Conservation (phyloP, 176 grass and related monocot species). For the Melocanna baccifera region DNA sequence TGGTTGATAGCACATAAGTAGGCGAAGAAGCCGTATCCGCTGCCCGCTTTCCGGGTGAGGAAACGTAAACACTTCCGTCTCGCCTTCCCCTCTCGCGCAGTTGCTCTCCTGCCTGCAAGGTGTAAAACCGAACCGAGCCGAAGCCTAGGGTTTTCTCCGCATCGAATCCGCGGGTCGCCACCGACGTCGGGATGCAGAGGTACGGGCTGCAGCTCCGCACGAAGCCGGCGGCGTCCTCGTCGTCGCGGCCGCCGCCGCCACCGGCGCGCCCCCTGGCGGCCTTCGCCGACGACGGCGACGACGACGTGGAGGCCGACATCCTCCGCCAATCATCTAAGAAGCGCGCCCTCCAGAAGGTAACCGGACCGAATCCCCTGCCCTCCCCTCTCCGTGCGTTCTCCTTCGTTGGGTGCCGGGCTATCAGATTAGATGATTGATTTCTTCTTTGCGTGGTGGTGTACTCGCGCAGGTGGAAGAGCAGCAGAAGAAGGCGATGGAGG, state of each 20-base stretch:
- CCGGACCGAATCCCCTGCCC: neutral
- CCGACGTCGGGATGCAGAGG: constrained; percentile 55
- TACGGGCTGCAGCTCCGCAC: constrained; percentile 78
- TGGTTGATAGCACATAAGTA: too few relatives aligned
- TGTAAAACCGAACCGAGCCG: neutral
- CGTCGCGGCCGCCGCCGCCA: constrained; percentile 24
- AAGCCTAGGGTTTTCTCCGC: constrained; percentile 36
- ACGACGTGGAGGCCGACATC: constrained; percentile 85
- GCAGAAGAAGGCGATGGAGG: constrained; percentile 76
- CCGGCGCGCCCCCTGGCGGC: constrained; percentile 47
- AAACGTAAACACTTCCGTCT: neutral
- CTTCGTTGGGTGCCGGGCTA: neutral
- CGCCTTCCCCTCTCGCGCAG: neutral
- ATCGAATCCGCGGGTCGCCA: neutral
- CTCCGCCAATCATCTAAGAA: constrained; percentile 76
- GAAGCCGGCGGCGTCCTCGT: constrained; percentile 51
- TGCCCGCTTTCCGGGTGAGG: too few relatives aligned
- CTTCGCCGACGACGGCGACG: constrained; percentile 67
- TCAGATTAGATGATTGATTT: neutral
- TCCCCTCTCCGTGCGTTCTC: neutral
- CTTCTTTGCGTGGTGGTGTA: neutral
- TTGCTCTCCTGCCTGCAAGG: neutral
- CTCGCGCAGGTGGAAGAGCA: constrained; percentile 71
- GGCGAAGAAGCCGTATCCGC: too few relatives aligned
- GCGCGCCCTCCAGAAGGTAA: constrained; percentile 78